Evolutionary conservation across 345 rosid genomes (phyloP).

Genomic region (Capsella bursapastoris): DNA sequence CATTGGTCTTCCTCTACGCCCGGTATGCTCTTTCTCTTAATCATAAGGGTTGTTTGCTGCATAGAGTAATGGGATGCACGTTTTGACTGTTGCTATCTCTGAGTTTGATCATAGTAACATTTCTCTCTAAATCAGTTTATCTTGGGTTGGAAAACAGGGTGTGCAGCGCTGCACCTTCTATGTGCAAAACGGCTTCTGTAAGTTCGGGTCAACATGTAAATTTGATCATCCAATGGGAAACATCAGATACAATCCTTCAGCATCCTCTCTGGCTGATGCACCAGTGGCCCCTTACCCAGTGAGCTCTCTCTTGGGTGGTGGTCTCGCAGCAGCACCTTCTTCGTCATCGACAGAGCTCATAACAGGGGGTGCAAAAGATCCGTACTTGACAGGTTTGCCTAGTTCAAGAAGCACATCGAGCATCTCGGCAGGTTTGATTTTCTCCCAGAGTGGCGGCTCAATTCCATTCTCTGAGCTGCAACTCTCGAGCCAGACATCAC

Average conservation of each 20-base stretch:
- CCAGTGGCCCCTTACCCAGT: conserved; percentile 89
- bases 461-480: conserved; percentile 71
- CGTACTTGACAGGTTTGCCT: conserved; percentile 58
- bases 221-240: conserved; percentile 83
- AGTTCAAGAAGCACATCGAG: conserved; percentile 62
- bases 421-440: conserved; percentile 72
- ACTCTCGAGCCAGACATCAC: conserved; percentile 68
- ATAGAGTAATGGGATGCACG: not conserved
- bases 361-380: conserved; percentile 63
- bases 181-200: conserved; percentile 68
- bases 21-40: conserved; percentile 51
- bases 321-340: conserved; percentile 56
- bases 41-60: not conserved
- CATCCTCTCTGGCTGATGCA: conserved; percentile 82
- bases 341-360: conserved; percentile 64
- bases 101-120: conserved; percentile 18
- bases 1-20: conserved; percentile 88
- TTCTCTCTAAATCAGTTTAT: conserved; percentile 1
- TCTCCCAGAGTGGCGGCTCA: conserved; percentile 64
- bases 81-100: not conserved
- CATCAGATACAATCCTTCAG: conserved; percentile 84
- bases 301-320: conserved; percentile 71
- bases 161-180: conserved; percentile 65
- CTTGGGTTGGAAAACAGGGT: conserved; percentile 51
- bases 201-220: conserved; percentile 73